A percentile compares a stretch with the other conserved stretches of the same genome.
These are phyloP conservation scores for Ceratocystis ficicola DNA, from an alignment of 2,329 filamentous ascomycete genomes.

Conservation along the genomic window DNA sequence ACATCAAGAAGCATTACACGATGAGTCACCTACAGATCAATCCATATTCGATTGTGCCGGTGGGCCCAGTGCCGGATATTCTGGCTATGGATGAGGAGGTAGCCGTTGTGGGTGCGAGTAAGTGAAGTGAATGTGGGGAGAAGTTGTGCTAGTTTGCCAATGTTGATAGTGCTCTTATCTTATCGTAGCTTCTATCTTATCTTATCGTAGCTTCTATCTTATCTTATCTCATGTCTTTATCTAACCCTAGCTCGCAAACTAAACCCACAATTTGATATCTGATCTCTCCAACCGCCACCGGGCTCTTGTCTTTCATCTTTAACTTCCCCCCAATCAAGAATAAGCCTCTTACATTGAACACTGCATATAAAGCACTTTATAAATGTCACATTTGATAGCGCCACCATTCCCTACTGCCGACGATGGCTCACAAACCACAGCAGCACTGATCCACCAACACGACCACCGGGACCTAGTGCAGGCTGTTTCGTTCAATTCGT, in stretches of 20 bases:
- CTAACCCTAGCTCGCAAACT: background rate
- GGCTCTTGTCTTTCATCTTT: background rate
- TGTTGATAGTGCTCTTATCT: background rate
- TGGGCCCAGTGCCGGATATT: constrained; percentile 76
- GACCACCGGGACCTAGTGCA: constrained; percentile 71
- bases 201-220: constrained; percentile 1
- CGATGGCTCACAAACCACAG: constrained; percentile 40
- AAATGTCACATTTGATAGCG: constrained; percentile 22
- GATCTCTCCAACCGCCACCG: background rate
- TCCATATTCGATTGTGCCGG: constrained; percentile 61
- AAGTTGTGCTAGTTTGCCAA: background rate
- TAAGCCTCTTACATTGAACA: background rate
- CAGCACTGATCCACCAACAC: constrained; percentile 54
- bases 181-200: background rate
- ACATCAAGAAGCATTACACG: constrained; percentile 74
- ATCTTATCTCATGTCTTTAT: background rate
- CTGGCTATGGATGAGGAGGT: constrained; percentile 70
- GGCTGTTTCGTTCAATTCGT: constrained; percentile 79
- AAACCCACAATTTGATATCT: background rate
- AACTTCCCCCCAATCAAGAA: background rate
- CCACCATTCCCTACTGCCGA: constrained; percentile 18
- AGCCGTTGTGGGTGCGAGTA: constrained; percentile 29
- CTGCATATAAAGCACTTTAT: background rate
- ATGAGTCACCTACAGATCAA: constrained; percentile 54
- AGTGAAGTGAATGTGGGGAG: background rate